Conservation (phyloP, 2,329 filamentous ascomycete species). For the Microcyclosporella mali region DNA sequence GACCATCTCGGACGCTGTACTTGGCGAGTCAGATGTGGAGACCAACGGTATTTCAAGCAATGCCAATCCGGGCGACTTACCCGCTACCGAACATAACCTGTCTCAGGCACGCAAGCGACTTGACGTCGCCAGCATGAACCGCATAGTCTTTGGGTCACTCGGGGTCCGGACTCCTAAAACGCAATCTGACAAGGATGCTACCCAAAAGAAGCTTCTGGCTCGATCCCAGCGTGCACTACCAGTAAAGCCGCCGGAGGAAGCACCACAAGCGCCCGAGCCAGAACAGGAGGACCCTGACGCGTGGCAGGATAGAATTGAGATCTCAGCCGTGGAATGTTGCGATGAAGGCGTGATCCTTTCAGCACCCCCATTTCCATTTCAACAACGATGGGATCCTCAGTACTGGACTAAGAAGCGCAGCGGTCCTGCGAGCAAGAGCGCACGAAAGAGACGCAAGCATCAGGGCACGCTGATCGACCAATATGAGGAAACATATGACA, state of each 20-base stretch:
- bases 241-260: slow-evolving; percentile 20
- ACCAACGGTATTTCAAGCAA: slow-evolving; percentile 1
- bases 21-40: neutral
- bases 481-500: slow-evolving; percentile 34
- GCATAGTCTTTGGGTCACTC: slow-evolving; percentile 66
- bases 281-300: slow-evolving; percentile 49
- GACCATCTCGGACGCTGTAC: neutral
- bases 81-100: too few species aligned
- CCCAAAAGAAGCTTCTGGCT: slow-evolving; percentile 40
- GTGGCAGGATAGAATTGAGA: slow-evolving; percentile 68
- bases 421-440: slow-evolving; percentile 28
- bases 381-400: slow-evolving; percentile 75
- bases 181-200: slow-evolving; percentile 60
- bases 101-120: slow-evolving; percentile 35
- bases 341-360: slow-evolving; percentile 62
- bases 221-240: slow-evolving; percentile 22
- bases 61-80: too few species aligned
- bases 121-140: slow-evolving; percentile 57
- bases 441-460: slow-evolving; percentile 49
- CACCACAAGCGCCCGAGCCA: slow-evolving; percentile 11
- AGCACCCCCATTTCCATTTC: slow-evolving; percentile 81
- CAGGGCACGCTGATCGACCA: slow-evolving; percentile 36
- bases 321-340: slow-evolving; percentile 78
- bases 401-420: slow-evolving; percentile 46
- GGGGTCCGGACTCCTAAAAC: slow-evolving; percentile 63